phyloP scores from a whole-genome alignment of 192 early-diverging fungal genomes.

The Neocallimastix lanati region DNA sequence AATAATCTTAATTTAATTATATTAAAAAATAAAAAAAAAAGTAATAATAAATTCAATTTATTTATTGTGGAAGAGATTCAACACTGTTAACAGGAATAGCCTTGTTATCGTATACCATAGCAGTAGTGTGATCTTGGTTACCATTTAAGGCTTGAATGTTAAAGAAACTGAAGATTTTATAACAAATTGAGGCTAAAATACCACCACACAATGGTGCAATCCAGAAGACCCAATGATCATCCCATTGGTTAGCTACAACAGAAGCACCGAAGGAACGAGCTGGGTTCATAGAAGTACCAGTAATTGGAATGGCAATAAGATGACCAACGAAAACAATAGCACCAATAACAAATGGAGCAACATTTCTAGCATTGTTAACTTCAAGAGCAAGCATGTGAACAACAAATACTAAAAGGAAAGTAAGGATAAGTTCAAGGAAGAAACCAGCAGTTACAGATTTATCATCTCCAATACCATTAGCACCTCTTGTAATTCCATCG shows the following conservation, averaged over 20 bases:
- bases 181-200: conserved; percentile 11
- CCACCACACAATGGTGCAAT: conserved; percentile 25
- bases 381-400: conserved; percentile 25
- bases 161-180: conserved; percentile 4
- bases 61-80: not conserved
- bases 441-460: conserved; percentile 7
- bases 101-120: not conserved
- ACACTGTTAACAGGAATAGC: not conserved
- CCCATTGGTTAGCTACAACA: conserved; percentile 19
- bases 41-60: not conserved
- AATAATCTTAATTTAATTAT: too few relatives aligned
- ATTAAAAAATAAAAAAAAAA: too few relatives aligned
- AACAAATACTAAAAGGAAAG: conserved; percentile 12
- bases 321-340: conserved; percentile 19
- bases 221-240: conserved; percentile 47
- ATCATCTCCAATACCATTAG: not conserved
- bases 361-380: conserved; percentile 11
- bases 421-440: conserved; percentile 19
- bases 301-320: conserved; percentile 15
- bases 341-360: conserved; percentile 19
- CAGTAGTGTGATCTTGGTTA: not conserved
- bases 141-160: not conserved
- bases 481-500: conserved; percentile 11
- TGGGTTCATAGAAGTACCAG: conserved; percentile 41
- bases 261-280: conserved; percentile 42